phyloP scores from a whole-genome alignment of 768 basidiomycete genomes.

The Cubamyces sp. region DNA sequence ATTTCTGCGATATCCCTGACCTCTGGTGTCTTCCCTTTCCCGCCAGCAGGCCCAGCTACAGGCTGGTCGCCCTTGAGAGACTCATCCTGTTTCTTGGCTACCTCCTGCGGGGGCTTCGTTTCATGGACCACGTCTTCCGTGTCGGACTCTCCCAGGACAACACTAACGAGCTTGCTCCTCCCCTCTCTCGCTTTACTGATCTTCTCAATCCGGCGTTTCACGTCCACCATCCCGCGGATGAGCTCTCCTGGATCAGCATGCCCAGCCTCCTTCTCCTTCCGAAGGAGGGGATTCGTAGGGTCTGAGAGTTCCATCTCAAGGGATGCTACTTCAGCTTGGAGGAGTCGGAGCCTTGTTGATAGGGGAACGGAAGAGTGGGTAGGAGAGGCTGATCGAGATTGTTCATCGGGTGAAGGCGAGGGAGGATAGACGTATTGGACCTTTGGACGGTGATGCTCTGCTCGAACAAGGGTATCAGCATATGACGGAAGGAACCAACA shows the following conservation, averaged over 20 bases:
- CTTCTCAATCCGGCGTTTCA: conserved; percentile 68
- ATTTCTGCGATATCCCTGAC: conserved; percentile 66
- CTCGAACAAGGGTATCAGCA: background rate
- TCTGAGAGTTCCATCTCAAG: conserved; percentile 85
- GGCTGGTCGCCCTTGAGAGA: conserved; percentile 18
- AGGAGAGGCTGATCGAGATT: conserved; percentile 48
- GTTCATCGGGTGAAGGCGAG: conserved; percentile 57
- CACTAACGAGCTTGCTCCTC: conserved; percentile 62
- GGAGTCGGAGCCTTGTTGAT: conserved; percentile 48
- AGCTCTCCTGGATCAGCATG: conserved; percentile 74
- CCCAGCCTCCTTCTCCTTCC: conserved; percentile 60
- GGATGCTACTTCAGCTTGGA: conserved; percentile 79
- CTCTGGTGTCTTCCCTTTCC: conserved; percentile 30
- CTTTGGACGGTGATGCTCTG: conserved; percentile 52
- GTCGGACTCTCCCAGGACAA: conserved; percentile 46
- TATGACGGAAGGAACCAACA: background rate
- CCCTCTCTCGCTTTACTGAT: conserved; percentile 70
- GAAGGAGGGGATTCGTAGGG: conserved; percentile 71
- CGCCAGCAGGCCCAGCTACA: background rate
- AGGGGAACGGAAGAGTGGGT: conserved; percentile 39
- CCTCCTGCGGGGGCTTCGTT: background rate
- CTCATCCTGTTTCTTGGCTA: conserved; percentile 28
- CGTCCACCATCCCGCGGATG: conserved; percentile 77
- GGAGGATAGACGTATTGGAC: conserved; percentile 72
- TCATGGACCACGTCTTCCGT: conserved; percentile 23